Evolutionary conservation across 805 yeast species (phyloP), one percentile per base, ranked within the genome.

Genomic region (Ogataea pilisensis): DNA sequence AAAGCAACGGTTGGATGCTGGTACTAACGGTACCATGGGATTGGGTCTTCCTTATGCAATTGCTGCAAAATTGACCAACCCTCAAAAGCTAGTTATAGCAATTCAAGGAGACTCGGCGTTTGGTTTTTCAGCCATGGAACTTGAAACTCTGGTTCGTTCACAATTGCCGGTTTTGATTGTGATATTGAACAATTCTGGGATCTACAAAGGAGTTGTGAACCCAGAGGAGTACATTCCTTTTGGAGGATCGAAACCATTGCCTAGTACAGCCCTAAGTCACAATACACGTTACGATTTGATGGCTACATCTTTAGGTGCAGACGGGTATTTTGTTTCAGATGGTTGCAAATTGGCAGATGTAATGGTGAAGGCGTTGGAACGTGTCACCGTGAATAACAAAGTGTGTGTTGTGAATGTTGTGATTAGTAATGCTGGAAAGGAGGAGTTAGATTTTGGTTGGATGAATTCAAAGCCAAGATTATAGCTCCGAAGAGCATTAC

Each of bases 11-110:
- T 59, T 82, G 18, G 90, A 82, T 52, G 85, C 86, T 2, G 89
- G 88, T 4, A 82, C 88, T 0, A 80, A 78, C 60, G 87, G 86
- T 1, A 82, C 88, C 0, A 83, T 82, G 89, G 90, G 90, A 3
- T 66, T 82, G 25, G 90, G 88, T 0, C 42, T 82, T 14, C 86
- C 87, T 0, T 82, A 82, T 51, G 82, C 84, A 1, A 74, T 82
- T 45, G 79, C 85, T 0, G 74, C 85, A 3, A 78, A 76, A 48
- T 25, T 52, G 33, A 67, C 75, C 0, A 42, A 62, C 11, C 78
- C 77, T 1, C 51, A 61, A 0, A 62, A 67, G 32, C 57, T 64
- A 5, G 78, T 80, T 0, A 59, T 83, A 3, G 76, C 82, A 6
- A 76, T 82, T 24, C 83, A 80, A 55, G 90, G 89, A 6, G 89